Conservation (phyloP, 176 grass and related monocot species). For the Phyllostachys edulis region DNA sequence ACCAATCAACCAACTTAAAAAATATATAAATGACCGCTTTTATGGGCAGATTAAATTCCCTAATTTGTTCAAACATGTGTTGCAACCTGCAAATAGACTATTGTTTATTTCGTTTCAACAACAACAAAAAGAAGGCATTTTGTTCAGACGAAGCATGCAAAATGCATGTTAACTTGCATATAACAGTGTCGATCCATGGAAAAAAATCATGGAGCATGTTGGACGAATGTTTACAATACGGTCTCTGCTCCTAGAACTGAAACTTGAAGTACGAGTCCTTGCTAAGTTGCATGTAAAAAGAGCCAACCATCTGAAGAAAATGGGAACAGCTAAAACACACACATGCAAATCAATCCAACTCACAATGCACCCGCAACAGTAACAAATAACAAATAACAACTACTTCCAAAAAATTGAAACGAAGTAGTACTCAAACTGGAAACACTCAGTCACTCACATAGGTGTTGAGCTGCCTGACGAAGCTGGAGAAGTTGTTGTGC, state of each 20-base stretch:
- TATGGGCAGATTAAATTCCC: not conserved
- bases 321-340: not conserved
- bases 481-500: conserved; percentile 97
- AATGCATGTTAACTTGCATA: not conserved
- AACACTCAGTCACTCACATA: conserved; percentile 51
- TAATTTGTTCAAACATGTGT: not conserved
- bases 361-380: not conserved
- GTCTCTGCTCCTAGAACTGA: not conserved
- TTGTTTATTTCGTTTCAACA: not conserved
- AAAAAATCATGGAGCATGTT: not conserved
- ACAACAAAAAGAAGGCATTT: not conserved
- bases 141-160: not conserved
- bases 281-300: not conserved
- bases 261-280: not conserved
- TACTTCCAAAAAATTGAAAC: not conserved
- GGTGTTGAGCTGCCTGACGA: conserved; percentile 90
- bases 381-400: not conserved
- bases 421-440: not conserved
- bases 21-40: not conserved
- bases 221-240: not conserved
- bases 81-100: not conserved
- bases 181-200: not conserved
- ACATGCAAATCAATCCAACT: not conserved
- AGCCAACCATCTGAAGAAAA: not conserved
- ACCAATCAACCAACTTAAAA: not conserved